phyloP scores from a whole-genome alignment of 768 basidiomycete species.

The Lactarius evosmus region DNA sequence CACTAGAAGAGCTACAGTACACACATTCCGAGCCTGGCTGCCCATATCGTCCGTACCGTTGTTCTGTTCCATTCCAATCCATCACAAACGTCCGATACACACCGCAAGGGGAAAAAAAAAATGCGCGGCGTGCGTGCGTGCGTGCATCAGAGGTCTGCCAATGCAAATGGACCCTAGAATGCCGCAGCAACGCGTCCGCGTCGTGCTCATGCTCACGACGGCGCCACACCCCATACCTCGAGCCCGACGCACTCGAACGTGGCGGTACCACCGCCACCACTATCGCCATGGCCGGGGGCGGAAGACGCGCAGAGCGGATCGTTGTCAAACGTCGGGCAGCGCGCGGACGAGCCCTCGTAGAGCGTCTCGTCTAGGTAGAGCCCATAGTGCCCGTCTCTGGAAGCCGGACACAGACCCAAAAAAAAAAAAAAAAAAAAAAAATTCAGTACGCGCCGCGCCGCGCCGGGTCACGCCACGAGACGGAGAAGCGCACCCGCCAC shows the following conservation, averaged over 20 bases:
- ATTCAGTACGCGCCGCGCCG: slow-evolving; percentile 16
- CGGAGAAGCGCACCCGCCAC: slow-evolving; percentile 69
- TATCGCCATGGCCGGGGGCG: slow-evolving; percentile 30
- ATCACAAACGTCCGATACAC: slow-evolving; percentile 13
- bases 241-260: slow-evolving; percentile 90
- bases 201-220: slow-evolving; percentile 8
- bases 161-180: slow-evolving; percentile 7
- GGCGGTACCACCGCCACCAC: slow-evolving; percentile 43
- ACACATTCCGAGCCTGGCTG: not conserved
- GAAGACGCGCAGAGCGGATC: slow-evolving; percentile 61
- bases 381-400: slow-evolving; percentile 82
- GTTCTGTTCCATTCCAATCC: slow-evolving; percentile 17
- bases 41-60: not conserved
- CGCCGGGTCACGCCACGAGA: slow-evolving; percentile 14
- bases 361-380: slow-evolving; percentile 83
- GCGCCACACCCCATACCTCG: slow-evolving; percentile 84
- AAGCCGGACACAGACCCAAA: too few species aligned
- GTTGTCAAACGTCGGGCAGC: slow-evolving; percentile 85
- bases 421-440: too few species aligned
- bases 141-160: not conserved
- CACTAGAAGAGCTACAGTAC: not conserved
- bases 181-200: not conserved
- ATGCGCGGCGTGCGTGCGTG: slow-evolving; percentile 7
- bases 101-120: not conserved
- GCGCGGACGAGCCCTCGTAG: slow-evolving; percentile 77